Percentiles rank a stretch among this genome's conserved stretches.
These are phyloP conservation scores for Barbarea vulgaris DNA, from an alignment of 345 rosid genomes.

Conservation along the genomic window DNA sequence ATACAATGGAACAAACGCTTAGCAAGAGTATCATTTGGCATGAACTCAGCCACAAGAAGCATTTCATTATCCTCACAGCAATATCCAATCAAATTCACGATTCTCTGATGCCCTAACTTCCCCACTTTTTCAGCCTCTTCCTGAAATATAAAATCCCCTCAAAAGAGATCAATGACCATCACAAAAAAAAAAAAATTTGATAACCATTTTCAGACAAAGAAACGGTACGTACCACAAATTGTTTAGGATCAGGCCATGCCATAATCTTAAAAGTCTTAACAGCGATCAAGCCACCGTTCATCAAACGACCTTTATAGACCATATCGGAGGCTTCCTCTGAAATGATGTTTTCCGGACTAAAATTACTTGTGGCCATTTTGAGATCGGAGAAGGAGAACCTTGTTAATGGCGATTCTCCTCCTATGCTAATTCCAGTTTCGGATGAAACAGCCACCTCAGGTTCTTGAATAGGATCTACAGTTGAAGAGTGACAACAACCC, in stretches of 20 bases:
- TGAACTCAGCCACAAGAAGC: constrained; percentile 74
- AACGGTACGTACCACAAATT: constrained; percentile 53
- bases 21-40: constrained; percentile 88
- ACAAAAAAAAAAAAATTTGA: neutral
- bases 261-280: constrained; percentile 56
- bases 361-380: constrained; percentile 58
- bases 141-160: constrained; percentile 37
- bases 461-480: constrained; percentile 35
- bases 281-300: constrained; percentile 56
- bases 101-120: constrained; percentile 62
- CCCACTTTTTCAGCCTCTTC: constrained; percentile 89
- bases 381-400: constrained; percentile 64
- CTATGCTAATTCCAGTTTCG: neutral
- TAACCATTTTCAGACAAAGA: neutral
- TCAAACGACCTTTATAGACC: constrained; percentile 65
- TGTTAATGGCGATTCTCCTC: constrained; percentile 44
- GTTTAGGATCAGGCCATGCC: constrained; percentile 72
- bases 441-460: neutral
- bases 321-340: constrained; percentile 52
- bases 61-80: constrained; percentile 92
- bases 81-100: constrained; percentile 88
- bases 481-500: constrained; percentile 69
- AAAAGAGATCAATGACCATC: neutral
- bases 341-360: constrained; percentile 58
- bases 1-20: constrained; percentile 85